Evolutionary conservation across 2,329 filamentous ascomycete genomes (phyloP), one percentile per base, ranked within the genome.

Genomic region (Mariannaea elegans): DNA sequence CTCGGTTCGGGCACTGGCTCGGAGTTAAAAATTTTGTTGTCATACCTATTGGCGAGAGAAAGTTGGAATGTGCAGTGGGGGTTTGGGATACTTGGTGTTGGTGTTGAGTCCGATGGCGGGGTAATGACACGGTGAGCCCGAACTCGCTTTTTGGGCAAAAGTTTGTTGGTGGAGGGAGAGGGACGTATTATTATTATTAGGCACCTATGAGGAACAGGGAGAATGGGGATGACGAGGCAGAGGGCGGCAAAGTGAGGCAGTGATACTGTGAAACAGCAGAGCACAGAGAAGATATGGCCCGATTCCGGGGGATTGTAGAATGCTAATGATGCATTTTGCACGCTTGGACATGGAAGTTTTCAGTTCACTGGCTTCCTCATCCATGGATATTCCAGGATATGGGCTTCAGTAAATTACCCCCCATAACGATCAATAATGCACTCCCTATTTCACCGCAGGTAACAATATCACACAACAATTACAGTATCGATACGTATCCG

Each of bases 41-140:
- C 45, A 48, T 54, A 38, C n/a, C 44, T 48, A 48, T 50, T 59
- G 34, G 42, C 48, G 41, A 34, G 47, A 19, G n/a, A 53, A 39
- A 52, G 56, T 42, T 58, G 50, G 29, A 21, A 59, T 59, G 44
- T 32, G 56, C 56, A 44, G 56, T 59, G 56, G 56, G 56, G 56
- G 56, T 44, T 53, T 10, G 39, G 12, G 6, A 9, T 27, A 19
- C 12, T 44, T 44, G 19, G 38, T 27, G 41, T 21, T 45, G 51
- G 29, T 12, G 44, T 58, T 31, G 16, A 38, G 29, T 36, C 45
- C 39, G 48, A 51, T 45, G 39, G 54, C 47, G 54, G 53, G 38
- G 44, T 41, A 44, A 21, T 21, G 39, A 14, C 19, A 27, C 14
- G 42, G 47, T 13, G n/a, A 57, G 32, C 18, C 44, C 49, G 49